Base-by-base conservation (phyloP, 192 early-diverging fungal genomes). In the Umbelopsis vinacea region DNA sequence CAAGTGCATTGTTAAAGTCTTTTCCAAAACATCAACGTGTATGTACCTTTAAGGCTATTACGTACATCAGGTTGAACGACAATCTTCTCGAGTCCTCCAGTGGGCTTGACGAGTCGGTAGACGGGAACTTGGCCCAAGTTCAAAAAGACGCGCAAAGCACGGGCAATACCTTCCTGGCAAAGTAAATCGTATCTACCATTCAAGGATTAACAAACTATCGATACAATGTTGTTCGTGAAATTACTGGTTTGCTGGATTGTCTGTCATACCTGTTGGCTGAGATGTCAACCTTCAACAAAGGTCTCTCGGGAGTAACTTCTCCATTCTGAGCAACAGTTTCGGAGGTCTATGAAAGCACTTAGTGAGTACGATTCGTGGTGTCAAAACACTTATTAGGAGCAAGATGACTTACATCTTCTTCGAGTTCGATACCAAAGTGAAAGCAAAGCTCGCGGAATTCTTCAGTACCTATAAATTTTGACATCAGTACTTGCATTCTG, bases 401-500 rank as follows among this genome's bases (percentile, higher is more conserved):
- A 14, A 21, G 52, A 15, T 52, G 17, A 37, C 86, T 63, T 87
- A 93, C 92, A 81, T 96, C 96, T 79, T 99, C 97, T 73, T 99
- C 97, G 46, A 99, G 86, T 86, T 99, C 97, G 74, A 99, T 96
- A 69, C 98, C 98, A 81, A 96, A 98, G 79, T 96, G 92, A 85
- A 99, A 99, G 81, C 98, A 98, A 63, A 99, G 89, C 83, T 99
- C 98, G 81, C 92, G 88, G 87, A 99, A 98, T 77, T 96, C 91
- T 52, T 94, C 90, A 69, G 85, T 84, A 43, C 90, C 90, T 93
- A 52, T 0, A 29, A 43, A 8, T 48, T 46, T 67, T 57, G 26
- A 26, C 6, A 76, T 69, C 17, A 33, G 40, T 68, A 43, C 40
- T 10, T 8, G 17, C 24, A 33, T 46, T 47, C 55, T 37, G 21